Evolutionary conservation across 768 basidiomycete genomes (phyloP).

Genomic region (Auricularia cornea): DNA sequence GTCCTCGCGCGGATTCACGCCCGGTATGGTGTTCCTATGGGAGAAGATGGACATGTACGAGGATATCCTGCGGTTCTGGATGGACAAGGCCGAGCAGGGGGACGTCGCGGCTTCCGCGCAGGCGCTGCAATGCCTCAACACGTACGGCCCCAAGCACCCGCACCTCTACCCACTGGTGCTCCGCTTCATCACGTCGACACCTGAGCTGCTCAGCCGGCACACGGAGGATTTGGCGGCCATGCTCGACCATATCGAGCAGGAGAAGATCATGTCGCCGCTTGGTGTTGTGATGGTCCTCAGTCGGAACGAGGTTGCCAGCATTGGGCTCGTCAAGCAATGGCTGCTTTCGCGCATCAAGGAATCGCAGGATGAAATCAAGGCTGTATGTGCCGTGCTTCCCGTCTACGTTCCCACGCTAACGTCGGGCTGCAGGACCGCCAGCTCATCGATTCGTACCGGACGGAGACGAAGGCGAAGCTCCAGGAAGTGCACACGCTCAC

Average conservation of each 20-base stretch:
- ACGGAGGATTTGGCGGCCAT: conserved; percentile 60
- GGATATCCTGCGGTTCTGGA: conserved; percentile 89
- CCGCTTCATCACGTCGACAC: conserved; percentile 78
- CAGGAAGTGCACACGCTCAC: conserved; percentile 75
- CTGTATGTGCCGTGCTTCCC: conserved; percentile 39
- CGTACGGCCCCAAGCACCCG: conserved; percentile 65
- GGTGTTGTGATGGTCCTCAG: conserved; percentile 83
- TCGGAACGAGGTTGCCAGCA: conserved; percentile 81
- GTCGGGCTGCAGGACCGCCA: conserved; percentile 61
- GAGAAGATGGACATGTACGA: conserved; percentile 95
- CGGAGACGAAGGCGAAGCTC: conserved; percentile 73
- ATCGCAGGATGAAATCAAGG: conserved; percentile 67
- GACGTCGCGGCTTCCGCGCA: conserved; percentile 33
- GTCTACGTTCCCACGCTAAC: conserved; percentile 2
- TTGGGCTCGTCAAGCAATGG: conserved; percentile 91
- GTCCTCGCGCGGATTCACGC: conserved; percentile 71
- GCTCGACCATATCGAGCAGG: conserved; percentile 69
- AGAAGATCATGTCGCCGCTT: conserved; percentile 80
- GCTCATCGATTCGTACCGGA: conserved; percentile 78
- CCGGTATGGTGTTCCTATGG: conserved; percentile 84
- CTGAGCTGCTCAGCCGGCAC: conserved; percentile 64
- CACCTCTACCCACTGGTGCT: conserved; percentile 83
- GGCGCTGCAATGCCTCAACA: conserved; percentile 63
- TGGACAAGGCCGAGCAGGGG: conserved; percentile 55
- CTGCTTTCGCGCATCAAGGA: conserved; percentile 69